Conservation (phyloP, 371 early-diverging fungal genomes). For the Polyrhizophydium stewartii region DNA sequence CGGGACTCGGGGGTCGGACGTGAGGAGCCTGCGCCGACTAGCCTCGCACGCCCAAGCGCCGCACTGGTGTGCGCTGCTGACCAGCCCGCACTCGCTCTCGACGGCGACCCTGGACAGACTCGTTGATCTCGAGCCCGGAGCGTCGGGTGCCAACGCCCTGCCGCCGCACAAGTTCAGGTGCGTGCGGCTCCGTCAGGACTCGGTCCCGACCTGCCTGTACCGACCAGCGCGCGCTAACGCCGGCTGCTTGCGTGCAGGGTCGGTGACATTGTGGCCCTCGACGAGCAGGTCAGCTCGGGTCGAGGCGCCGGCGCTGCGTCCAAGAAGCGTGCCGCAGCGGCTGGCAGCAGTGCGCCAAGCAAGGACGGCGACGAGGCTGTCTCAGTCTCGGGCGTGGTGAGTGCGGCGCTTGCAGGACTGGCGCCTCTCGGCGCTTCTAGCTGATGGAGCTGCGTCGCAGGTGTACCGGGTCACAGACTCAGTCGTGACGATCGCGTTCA, state of each 20-base stretch:
- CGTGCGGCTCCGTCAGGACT: too few species aligned
- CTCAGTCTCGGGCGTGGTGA: constrained; percentile 5
- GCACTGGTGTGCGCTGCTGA: not conserved
- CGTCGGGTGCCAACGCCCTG: constrained; percentile 45
- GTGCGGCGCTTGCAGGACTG: not conserved
- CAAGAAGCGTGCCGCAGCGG: not conserved
- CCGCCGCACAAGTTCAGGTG: constrained; percentile 60
- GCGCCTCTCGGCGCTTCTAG: not conserved
- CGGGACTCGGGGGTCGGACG: not conserved
- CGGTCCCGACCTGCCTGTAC: too few species aligned
- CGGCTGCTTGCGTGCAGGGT: constrained; percentile 18
- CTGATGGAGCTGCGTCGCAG: constrained; percentile 37
- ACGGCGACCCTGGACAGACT: constrained; percentile 29
- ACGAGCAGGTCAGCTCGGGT: constrained; percentile 37
- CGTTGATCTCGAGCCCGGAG: constrained; percentile 61
- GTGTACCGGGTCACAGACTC: constrained; percentile 57
- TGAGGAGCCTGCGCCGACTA: not conserved
- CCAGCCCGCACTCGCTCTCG: too few species aligned
- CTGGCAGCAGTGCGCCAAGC: constrained; percentile 39
- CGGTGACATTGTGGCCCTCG: constrained; percentile 74
- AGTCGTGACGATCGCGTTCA: constrained; percentile 62
- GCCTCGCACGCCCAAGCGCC: not conserved
- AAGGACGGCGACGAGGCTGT: constrained; percentile 2
- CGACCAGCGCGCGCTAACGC: too few species aligned
- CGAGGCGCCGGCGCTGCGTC: not conserved